Evolutionary conservation across 2,329 filamentous ascomycete genomes (phyloP).

Genomic region (Pseudogymnoascus sp.): DNA sequence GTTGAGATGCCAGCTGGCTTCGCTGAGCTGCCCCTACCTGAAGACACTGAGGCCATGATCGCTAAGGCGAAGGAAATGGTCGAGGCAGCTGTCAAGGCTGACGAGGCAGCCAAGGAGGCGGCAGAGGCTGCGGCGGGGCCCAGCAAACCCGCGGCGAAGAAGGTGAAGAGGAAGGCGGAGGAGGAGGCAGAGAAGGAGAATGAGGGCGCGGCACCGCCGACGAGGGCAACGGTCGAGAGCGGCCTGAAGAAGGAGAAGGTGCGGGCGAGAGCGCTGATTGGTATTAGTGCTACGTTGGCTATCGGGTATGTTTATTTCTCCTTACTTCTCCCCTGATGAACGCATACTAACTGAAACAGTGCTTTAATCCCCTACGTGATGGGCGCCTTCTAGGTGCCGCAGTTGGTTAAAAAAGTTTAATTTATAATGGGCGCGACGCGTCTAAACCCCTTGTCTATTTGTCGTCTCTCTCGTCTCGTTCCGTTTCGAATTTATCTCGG

Average conservation of each 20-base stretch:
- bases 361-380: constrained; percentile 31
- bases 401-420: constrained; percentile 3
- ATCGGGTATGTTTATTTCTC: constrained; percentile 73
- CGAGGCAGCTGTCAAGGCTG: constrained; percentile 55
- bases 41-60: constrained; percentile 78
- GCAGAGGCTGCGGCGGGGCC: constrained; percentile 32
- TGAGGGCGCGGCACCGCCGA: constrained; percentile 46
- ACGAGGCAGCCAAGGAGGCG: constrained; percentile 33
- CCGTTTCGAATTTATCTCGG: neutral
- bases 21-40: constrained; percentile 63
- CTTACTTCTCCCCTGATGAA: neutral
- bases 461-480: neutral
- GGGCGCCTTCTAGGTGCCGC: constrained; percentile 19
- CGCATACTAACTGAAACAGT: constrained; percentile 21
- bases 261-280: constrained; percentile 76
- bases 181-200: constrained; percentile 46
- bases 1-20: constrained; percentile 66
- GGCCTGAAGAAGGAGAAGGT: constrained; percentile 81
- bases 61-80: constrained; percentile 86
- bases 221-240: constrained; percentile 75
- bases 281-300: constrained; percentile 78
- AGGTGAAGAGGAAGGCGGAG: constrained; percentile 67
- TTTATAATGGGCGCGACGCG: neutral
- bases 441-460: neutral
- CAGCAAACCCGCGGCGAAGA: constrained; percentile 37